phyloP scores from a whole-genome alignment of 2,329 filamentous ascomycete species.

The Diaporthe vaccinii region DNA sequence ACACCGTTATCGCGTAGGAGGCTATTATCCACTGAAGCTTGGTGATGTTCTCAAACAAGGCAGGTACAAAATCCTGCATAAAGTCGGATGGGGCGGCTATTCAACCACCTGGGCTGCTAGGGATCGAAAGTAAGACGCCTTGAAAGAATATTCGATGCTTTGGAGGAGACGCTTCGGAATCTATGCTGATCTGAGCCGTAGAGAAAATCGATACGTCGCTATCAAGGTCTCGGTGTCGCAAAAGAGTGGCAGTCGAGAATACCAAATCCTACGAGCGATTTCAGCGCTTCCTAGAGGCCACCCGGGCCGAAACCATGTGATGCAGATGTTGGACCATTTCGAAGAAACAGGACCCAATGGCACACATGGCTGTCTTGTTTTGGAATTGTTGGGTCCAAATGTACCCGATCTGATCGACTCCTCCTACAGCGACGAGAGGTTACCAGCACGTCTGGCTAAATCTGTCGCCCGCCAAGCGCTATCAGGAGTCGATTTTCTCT shows the following conservation, averaged over 20 bases:
- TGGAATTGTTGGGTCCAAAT: slow-evolving; percentile 5
- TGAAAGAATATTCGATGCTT: background rate
- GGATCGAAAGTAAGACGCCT: background rate
- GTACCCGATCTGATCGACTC: background rate
- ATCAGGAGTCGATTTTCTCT: background rate
- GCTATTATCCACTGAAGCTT: background rate
- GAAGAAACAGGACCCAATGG: background rate
- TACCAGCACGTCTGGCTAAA: background rate
- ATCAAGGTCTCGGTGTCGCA: background rate
- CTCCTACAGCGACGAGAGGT: background rate
- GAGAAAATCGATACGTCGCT: background rate
- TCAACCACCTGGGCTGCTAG: slow-evolving; percentile 6
- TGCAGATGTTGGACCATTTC: background rate
- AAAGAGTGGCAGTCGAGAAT: background rate
- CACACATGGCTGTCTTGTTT: background rate
- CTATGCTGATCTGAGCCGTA: background rate
- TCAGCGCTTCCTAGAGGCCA: background rate
- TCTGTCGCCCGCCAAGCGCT: background rate
- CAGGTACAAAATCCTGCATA: slow-evolving; percentile 4
- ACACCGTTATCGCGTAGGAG: background rate
- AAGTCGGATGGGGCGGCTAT: slow-evolving; percentile 13
- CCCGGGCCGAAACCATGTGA: background rate
- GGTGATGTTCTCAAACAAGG: background rate
- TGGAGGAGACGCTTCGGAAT: background rate
- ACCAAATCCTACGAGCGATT: background rate